Conservation (phyloP, 768 basidiomycete species). For the Clathrus columnatus region DNA sequence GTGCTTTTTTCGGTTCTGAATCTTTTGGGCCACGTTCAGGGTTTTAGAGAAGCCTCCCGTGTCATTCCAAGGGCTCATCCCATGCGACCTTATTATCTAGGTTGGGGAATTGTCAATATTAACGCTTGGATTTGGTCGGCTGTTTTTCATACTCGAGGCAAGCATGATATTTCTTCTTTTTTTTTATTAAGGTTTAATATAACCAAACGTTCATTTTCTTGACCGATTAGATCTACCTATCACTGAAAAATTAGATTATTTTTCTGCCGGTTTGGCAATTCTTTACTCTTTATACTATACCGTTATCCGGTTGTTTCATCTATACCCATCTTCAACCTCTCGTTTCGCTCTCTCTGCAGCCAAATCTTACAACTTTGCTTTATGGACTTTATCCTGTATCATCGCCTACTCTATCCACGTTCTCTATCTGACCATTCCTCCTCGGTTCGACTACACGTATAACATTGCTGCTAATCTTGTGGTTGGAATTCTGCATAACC, state of each 20-base stretch:
- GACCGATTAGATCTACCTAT: constrained; percentile 54
- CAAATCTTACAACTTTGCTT: constrained; percentile 14
- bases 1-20: constrained; percentile 88
- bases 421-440: constrained; percentile 65
- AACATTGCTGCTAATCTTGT: constrained; percentile 80
- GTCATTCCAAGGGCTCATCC: constrained; percentile 50
- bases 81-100: constrained; percentile 57
- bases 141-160: constrained; percentile 90
- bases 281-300: constrained; percentile 73
- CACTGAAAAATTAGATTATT: constrained; percentile 93
- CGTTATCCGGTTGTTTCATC: constrained; percentile 64
- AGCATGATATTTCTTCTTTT: constrained; percentile 7
- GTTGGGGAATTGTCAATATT: constrained; percentile 61
- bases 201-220: not conserved
- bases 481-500: constrained; percentile 71
- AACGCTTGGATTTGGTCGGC: constrained; percentile 92
- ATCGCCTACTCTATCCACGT: constrained; percentile 60
- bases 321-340: constrained; percentile 39
- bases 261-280: constrained; percentile 83
- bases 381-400: constrained; percentile 46
- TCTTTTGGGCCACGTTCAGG: constrained; percentile 62
- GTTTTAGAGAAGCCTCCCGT: constrained; percentile 39
- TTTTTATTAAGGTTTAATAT: not conserved
- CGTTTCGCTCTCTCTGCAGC: constrained; percentile 20
- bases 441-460: constrained; percentile 88